A percentile compares a stretch with the other conserved stretches of the same genome.
Evolutionary conservation across 2,329 filamentous ascomycete genomes (phyloP).

Genomic region (Fusarium sp.): DNA sequence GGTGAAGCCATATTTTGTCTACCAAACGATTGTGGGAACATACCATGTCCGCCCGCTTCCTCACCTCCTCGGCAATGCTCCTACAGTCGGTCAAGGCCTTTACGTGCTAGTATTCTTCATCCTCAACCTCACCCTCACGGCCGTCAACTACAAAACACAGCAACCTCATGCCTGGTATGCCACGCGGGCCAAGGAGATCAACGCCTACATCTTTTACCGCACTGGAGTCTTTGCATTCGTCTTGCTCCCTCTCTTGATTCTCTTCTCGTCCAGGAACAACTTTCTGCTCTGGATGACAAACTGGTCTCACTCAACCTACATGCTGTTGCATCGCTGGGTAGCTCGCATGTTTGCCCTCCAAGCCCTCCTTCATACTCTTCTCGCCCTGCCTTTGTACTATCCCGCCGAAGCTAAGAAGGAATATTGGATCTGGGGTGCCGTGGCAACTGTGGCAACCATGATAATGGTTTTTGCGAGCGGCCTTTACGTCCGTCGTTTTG

Average conservation of each 20-base stretch:
- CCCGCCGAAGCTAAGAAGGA: conserved; percentile 37
- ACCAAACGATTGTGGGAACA: conserved; percentile 29
- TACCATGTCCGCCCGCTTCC: conserved; percentile 27
- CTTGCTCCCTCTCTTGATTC: conserved; percentile 53
- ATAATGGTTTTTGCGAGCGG: conserved; percentile 41
- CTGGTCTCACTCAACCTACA: conserved; percentile 60
- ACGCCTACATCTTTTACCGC: not conserved
- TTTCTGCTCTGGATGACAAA: conserved; percentile 59
- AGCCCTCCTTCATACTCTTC: conserved; percentile 57
- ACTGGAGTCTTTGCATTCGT: conserved; percentile 53
- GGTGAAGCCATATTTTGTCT: conserved; percentile 37
- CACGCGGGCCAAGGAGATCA: not conserved
- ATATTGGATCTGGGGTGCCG: conserved; percentile 57
- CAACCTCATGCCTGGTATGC: conserved; percentile 46
- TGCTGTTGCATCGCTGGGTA: conserved; percentile 62
- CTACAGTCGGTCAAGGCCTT: conserved; percentile 55
- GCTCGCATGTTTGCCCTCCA: conserved; percentile 58
- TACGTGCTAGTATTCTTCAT: conserved; percentile 54
- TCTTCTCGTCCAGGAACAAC: conserved; percentile 60
- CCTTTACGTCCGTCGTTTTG: conserved; percentile 48
- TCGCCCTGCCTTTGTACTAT: conserved; percentile 53
- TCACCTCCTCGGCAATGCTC: conserved; percentile 40
- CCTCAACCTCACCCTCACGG: conserved; percentile 52
- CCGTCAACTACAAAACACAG: conserved; percentile 40
- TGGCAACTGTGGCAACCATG: conserved; percentile 49